Conservation (phyloP, 1,284 basidiomycete genomes). For the Stereum hirsutum region DNA sequence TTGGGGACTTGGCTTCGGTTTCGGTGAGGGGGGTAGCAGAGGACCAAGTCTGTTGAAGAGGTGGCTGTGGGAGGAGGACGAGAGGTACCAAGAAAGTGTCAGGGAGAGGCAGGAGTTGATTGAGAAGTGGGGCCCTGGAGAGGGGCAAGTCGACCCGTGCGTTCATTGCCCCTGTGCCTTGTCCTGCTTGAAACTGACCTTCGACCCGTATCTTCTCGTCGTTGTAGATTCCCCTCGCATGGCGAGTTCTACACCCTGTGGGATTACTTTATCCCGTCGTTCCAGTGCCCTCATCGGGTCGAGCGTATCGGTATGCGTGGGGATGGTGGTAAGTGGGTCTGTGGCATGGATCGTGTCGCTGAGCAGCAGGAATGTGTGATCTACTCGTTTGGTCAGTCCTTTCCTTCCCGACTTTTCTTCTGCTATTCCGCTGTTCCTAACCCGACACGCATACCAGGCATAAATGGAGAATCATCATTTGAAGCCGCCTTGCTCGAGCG, state of each 20-base stretch:
- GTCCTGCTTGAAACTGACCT: conserved; percentile 63
- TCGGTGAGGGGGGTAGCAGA: too few relatives aligned
- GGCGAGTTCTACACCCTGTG: conserved; percentile 13
- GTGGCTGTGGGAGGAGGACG: neutral
- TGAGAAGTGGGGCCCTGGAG: neutral
- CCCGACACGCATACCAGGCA: too few relatives aligned
- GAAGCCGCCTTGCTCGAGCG: conserved; percentile 35
- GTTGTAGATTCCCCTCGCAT: neutral
- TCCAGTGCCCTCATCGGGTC: conserved; percentile 55
- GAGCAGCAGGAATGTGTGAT: conserved; percentile 48
- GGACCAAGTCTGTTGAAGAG: neutral
- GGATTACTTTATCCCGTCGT: conserved; percentile 59
- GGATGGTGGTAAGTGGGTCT: conserved; percentile 64
- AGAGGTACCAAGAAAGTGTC: neutral
- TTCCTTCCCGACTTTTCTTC: too few relatives aligned
- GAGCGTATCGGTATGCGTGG: conserved; percentile 50
- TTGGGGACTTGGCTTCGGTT: neutral
- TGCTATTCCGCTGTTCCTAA: too few relatives aligned
- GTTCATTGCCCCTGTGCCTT: conserved; percentile 52
- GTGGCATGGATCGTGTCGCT: conserved; percentile 45
- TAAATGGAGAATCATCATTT: conserved; percentile 29
- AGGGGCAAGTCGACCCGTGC: conserved; percentile 14
- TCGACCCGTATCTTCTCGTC: conserved; percentile 14
- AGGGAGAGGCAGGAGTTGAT: neutral
- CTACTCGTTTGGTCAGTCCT: conserved; percentile 37